Percentiles rank a stretch among this genome's conserved stretches.
These are phyloP conservation scores for Chrysoporthe deuterocubensis DNA, from an alignment of 2,329 filamentous ascomycete species.

Conservation along the genomic window DNA sequence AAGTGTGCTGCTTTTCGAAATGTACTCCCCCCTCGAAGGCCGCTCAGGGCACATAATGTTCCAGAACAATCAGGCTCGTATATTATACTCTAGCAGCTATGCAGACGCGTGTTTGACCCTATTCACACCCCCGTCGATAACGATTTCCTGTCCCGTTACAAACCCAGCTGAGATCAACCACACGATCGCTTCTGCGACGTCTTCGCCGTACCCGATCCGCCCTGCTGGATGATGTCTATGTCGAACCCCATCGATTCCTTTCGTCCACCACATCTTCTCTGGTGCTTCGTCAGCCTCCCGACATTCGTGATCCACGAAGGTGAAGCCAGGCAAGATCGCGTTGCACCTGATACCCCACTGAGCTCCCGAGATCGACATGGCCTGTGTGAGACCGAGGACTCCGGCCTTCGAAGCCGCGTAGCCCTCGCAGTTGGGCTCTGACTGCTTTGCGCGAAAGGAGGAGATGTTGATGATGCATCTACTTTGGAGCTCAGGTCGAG, in stretches of 20 bases:
- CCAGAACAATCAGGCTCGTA: too few species aligned
- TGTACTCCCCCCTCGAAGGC: too few species aligned
- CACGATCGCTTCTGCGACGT: conserved; percentile 48
- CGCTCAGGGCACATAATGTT: too few species aligned
- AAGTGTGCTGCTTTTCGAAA: too few species aligned
- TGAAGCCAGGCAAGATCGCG: conserved; percentile 49
- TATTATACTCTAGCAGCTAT: conserved; percentile 5
- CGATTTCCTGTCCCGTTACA: conserved; percentile 37
- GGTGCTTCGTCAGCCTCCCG: conserved; percentile 46
- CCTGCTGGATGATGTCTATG: conserved; percentile 47
- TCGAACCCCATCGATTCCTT: conserved; percentile 42
- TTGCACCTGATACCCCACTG: conserved; percentile 42
- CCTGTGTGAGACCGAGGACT: conserved; percentile 41
- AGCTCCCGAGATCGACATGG: conserved; percentile 41
- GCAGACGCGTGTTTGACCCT: conserved; percentile 33
- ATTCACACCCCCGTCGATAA: conserved; percentile 36
- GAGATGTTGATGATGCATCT: conserved; percentile 50
- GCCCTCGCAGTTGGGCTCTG: conserved; percentile 52
- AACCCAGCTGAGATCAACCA: conserved; percentile 40
- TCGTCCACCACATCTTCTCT: conserved; percentile 45
- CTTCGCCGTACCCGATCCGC: conserved; percentile 48
- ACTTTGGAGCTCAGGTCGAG: conserved; percentile 8
- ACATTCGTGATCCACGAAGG: conserved; percentile 52
- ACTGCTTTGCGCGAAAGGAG: conserved; percentile 50
- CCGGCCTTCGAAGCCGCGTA: conserved; percentile 49